These are phyloP conservation scores for Pseudogymnoascus sp. DNA, from an alignment of 2,329 filamentous ascomycete species.

Conservation along the genomic window DNA sequence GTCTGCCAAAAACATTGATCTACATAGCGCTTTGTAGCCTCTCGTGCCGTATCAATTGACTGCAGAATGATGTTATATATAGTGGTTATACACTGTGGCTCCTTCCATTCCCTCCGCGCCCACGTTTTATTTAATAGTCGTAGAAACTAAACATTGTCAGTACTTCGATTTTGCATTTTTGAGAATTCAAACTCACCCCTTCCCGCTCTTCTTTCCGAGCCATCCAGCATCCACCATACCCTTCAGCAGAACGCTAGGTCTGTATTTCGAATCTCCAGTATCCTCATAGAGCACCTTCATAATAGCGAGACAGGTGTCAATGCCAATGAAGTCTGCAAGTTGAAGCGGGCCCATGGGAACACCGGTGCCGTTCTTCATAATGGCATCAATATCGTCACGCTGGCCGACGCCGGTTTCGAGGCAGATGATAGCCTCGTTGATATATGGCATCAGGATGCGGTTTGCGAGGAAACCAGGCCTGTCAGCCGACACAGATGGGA, in stretches of 20 bases:
- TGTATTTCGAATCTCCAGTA: constrained; percentile 92
- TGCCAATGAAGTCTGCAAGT: constrained; percentile 91
- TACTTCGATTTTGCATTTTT: neutral
- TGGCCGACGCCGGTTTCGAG: constrained; percentile 86
- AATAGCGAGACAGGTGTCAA: constrained; percentile 93
- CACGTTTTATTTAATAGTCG: neutral
- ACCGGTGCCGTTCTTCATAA: constrained; percentile 99
- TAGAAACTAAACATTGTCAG: constrained; percentile 11
- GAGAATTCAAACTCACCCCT: constrained; percentile 46
- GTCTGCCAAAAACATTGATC: neutral
- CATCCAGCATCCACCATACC: constrained; percentile 99
- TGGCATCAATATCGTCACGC: constrained; percentile 87
- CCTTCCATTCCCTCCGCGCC: neutral
- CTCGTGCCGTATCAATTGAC: neutral
- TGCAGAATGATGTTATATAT: neutral
- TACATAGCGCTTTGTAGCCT: neutral
- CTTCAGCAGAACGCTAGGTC: constrained; percentile 75
- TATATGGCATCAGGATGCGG: constrained; percentile 96
- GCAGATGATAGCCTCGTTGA: constrained; percentile 96
- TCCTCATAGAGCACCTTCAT: constrained; percentile 92
- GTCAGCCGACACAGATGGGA: constrained; percentile 80
- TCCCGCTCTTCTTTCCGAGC: constrained; percentile 95
- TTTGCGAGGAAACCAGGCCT: constrained; percentile 93
- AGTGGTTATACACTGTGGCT: neutral
- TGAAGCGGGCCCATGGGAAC: constrained; percentile 96